phyloP scores from a whole-genome alignment of 1,139 yeast species.

The Geotrichum phurueaensis region DNA sequence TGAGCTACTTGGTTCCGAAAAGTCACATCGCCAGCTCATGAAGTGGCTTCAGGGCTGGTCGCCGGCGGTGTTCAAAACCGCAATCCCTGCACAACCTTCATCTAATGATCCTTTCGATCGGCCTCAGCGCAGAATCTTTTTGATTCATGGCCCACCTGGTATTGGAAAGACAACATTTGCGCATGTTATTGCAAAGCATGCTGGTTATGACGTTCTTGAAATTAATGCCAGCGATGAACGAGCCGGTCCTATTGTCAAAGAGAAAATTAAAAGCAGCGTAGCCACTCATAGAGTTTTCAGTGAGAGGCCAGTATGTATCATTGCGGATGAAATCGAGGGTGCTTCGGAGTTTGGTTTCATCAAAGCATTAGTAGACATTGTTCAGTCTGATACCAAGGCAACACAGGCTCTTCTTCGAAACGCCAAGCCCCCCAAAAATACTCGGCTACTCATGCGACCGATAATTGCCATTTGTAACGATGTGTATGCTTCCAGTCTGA shows the following conservation, averaged over 20 bases:
- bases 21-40: slow-evolving; percentile 61
- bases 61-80: slow-evolving; percentile 46
- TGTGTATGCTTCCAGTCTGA: slow-evolving; percentile 65
- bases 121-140: slow-evolving; percentile 62
- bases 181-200: slow-evolving; percentile 74
- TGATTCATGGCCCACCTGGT: slow-evolving; percentile 91
- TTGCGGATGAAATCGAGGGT: slow-evolving; percentile 90
- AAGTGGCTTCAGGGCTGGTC: slow-evolving; percentile 86
- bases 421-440: slow-evolving; percentile 21
- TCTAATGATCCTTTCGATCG: slow-evolving; percentile 55
- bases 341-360: slow-evolving; percentile 79
- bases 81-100: slow-evolving; percentile 9
- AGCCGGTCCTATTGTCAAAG: slow-evolving; percentile 50
- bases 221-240: slow-evolving; percentile 88
- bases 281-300: slow-evolving; percentile 53
- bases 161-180: slow-evolving; percentile 92
- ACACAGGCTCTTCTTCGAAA: slow-evolving; percentile 2
- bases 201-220: slow-evolving; percentile 77
- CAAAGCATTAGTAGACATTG: slow-evolving; percentile 55
- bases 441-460: slow-evolving; percentile 61
- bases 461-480: slow-evolving; percentile 92
- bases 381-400: slow-evolving; percentile 52
- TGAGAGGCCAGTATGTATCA: slow-evolving; percentile 66
- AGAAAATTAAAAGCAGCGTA: slow-evolving; percentile 64
- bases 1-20: slow-evolving; percentile 77